A percentile compares a stretch with the other conserved stretches of the same genome.
phyloP scores from a whole-genome alignment of 805 yeast species.

The Saccharomyces paradoxus region DNA sequence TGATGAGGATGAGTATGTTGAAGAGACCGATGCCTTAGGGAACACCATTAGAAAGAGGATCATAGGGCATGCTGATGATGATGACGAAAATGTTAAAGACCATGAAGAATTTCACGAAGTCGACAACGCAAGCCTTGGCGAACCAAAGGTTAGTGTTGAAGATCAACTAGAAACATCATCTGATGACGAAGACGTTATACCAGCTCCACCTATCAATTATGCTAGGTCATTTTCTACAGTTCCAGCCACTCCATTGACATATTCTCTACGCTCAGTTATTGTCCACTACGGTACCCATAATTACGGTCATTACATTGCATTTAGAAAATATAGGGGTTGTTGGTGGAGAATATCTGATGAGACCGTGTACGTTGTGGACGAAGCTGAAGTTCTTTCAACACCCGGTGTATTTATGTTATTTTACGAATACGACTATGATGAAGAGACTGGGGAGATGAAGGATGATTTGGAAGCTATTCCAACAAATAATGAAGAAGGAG shows the following conservation, averaged over 20 bases:
- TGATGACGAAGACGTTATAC: conserved; percentile 10
- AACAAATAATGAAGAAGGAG: conserved; percentile 8
- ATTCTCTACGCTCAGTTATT: conserved; percentile 75
- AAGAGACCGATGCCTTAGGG: conserved; percentile 28
- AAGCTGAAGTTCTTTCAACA: conserved; percentile 67
- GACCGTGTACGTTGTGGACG: conserved; percentile 69
- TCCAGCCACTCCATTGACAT: conserved; percentile 42
- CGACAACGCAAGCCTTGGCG: background rate
- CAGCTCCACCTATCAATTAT: conserved; percentile 5
- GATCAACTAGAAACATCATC: conserved; percentile 4
- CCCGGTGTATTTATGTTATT: conserved; percentile 92
- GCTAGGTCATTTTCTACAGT: conserved; percentile 13
- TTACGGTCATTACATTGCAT: conserved; percentile 94
- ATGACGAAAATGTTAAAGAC: conserved; percentile 5
- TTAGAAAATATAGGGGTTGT: conserved; percentile 65
- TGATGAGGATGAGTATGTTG: conserved; percentile 18
- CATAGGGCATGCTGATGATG: conserved; percentile 10
- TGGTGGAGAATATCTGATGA: conserved; percentile 98
- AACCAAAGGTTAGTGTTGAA: conserved; percentile 1
- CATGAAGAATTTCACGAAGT: background rate
- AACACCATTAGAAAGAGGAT: conserved; percentile 21
- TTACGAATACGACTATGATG: conserved; percentile 53
- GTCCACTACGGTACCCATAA: conserved; percentile 94
- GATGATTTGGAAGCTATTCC: conserved; percentile 21
- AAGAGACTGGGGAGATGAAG: conserved; percentile 23